These are phyloP conservation scores for Ordospora colligata DNA, from an alignment of 371 early-diverging fungal genomes.

Conservation along the genomic window DNA sequence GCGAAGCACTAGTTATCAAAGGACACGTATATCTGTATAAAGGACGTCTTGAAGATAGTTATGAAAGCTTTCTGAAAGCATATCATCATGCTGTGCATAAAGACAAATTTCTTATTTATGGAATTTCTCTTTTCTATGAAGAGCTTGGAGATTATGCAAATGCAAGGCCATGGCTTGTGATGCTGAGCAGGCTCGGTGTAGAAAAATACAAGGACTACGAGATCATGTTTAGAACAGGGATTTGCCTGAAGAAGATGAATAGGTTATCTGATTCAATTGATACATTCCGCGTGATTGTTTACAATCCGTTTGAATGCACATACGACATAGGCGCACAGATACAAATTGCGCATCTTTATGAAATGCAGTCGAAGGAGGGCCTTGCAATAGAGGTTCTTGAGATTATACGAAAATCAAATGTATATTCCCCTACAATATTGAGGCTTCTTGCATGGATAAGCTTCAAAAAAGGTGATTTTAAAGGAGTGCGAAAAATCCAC, in stretches of 20 bases:
- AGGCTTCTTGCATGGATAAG: slow-evolving; percentile 5
- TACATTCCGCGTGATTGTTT: background rate
- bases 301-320: background rate
- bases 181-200: background rate
- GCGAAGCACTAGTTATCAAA: background rate
- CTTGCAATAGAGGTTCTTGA: background rate
- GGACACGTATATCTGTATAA: slow-evolving; percentile 5
- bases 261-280: slow-evolving; percentile 3
- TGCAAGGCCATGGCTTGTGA: slow-evolving; percentile 11
- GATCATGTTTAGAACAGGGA: slow-evolving; percentile 16
- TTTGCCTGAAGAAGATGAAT: slow-evolving; percentile 24
- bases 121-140: slow-evolving; percentile 21
- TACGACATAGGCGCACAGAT: background rate
- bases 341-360: slow-evolving; percentile 29
- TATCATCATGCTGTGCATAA: background rate
- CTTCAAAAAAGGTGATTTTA: background rate
- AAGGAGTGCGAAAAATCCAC: background rate
- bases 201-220: slow-evolving; percentile 20
- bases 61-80: slow-evolving; percentile 5
- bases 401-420: background rate
- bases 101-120: slow-evolving; percentile 18
- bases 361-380: slow-evolving; percentile 12
- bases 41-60: background rate
- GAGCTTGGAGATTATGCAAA: slow-evolving; percentile 1
- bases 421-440: background rate